Percentiles rank a stretch among this genome's conserved stretches.
These are phyloP conservation scores for Lachnellula cervina DNA, from an alignment of 2,329 filamentous ascomycete genomes.

Conservation along the genomic window DNA sequence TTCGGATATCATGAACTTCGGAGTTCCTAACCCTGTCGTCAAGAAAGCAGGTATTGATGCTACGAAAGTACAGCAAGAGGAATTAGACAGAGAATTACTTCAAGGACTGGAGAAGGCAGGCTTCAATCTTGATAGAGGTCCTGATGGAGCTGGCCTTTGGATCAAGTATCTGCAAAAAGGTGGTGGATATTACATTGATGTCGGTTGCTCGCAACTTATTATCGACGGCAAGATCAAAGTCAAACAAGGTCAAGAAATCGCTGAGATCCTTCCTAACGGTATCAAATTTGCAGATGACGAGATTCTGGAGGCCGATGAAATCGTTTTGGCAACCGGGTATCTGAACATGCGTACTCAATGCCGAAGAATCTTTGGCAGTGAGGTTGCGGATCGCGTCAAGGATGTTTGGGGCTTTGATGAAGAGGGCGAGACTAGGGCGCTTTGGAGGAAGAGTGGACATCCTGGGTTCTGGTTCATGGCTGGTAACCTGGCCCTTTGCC, in stretches of 20 bases:
- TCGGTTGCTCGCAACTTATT: conserved; percentile 49
- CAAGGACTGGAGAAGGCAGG: conserved; percentile 49
- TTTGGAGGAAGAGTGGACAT: conserved; percentile 43
- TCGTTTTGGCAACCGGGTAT: conserved; percentile 46
- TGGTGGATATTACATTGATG: conserved; percentile 55
- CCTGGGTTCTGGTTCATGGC: conserved; percentile 49
- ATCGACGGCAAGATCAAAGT: conserved; percentile 49
- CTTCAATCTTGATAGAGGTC: conserved; percentile 53
- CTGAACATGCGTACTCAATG: conserved; percentile 49
- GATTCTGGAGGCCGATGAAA: conserved; percentile 45
- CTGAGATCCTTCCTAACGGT: conserved; percentile 35
- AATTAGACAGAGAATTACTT: conserved; percentile 36
- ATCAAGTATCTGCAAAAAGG: conserved; percentile 58
- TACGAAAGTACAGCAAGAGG: conserved; percentile 34
- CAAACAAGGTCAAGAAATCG: conserved; percentile 43
- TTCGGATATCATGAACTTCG: conserved; percentile 56
- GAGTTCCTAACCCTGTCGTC: conserved; percentile 52
- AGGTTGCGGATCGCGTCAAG: conserved; percentile 43
- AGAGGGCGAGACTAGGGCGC: conserved; percentile 44
- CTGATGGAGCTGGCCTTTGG: conserved; percentile 49
- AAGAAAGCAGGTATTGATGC: conserved; percentile 52
- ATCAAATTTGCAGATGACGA: conserved; percentile 41
- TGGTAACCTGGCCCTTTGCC: conserved; percentile 44
- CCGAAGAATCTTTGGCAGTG: conserved; percentile 45
- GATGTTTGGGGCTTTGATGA: conserved; percentile 47